Evolutionary conservation across 2,329 filamentous ascomycete species (phyloP).

Genomic region (Fusarium virguliforme): DNA sequence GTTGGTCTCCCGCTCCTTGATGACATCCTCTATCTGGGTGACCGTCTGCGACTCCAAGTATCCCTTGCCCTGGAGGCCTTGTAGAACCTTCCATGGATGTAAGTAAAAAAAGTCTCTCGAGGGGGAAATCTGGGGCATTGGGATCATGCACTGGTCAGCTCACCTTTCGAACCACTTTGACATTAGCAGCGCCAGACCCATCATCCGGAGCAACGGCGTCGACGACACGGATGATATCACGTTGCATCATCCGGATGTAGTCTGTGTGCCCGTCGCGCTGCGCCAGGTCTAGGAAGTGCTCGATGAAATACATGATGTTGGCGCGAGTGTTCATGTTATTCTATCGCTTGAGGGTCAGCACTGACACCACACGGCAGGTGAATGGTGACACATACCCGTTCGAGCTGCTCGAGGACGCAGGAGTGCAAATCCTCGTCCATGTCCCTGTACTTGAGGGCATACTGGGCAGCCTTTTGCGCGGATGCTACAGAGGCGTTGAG

Average conservation of each 20-base stretch:
- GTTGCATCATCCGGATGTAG: constrained; percentile 94
- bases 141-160: constrained; percentile 45
- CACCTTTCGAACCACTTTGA: constrained; percentile 91
- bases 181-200: constrained; percentile 90
- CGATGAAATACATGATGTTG: constrained; percentile 99
- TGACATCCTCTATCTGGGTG: constrained; percentile 83
- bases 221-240: constrained; percentile 92
- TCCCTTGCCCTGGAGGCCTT: constrained; percentile 77
- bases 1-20: constrained; percentile 83
- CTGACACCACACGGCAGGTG: constrained; percentile 7
- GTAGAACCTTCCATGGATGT: constrained; percentile 70
- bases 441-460: constrained; percentile 93
- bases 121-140: neutral
- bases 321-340: constrained; percentile 97
- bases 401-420: constrained; percentile 96
- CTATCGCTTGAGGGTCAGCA: constrained; percentile 58
- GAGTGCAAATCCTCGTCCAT: constrained; percentile 98
- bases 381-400: constrained; percentile 70
- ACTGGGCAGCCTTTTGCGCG: constrained; percentile 92
- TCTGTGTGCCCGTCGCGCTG: constrained; percentile 81
- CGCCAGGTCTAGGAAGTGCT: constrained; percentile 91
- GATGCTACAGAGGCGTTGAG: constrained; percentile 92
- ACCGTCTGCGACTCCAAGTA: constrained; percentile 84
- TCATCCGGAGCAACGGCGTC: constrained; percentile 92
- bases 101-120: constrained; percentile 27